Evolutionary conservation across 768 basidiomycete genomes (phyloP), one percentile per base, ranked within the genome.

Genomic region (Podaxis sp.): DNA sequence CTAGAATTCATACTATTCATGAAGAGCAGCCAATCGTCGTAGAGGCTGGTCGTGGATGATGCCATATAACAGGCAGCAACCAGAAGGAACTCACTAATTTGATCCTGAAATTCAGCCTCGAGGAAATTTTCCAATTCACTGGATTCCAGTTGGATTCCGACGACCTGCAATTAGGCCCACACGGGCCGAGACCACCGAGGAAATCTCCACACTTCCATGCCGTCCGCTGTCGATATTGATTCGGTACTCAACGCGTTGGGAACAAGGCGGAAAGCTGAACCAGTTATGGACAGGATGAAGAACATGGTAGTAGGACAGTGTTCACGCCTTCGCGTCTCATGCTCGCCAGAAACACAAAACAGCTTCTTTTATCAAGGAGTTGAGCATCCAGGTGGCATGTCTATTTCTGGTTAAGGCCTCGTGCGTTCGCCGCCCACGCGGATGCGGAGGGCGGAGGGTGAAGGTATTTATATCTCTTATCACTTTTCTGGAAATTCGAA

Each of bases 211-310:
- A 1, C 46, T 3, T 10, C 24, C 26, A 24, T 49, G 44, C 46
- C 46, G 40, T 36, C 57, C 10, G 12, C 20, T 28, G n/a, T 37
- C 56, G 40, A 57, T 28, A 1, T 28, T 8, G 33, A 33, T 2
- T 33, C 38, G 56, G n/a, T 17, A 41, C 11, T 30, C 33, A 50
- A 51, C 15, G 58, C 50, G 48, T n/a, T 51, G 2, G 48, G 10
- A 51, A 51, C 58, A 60, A 59, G 58, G 58, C 37, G 48, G 49
- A 59, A 59, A 52, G 36, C n/a, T 51, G 22, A 24, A 17, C 37
- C 48, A 17, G 3, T 26, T 56, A 41, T 56, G 40, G 24, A 22
- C 30, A 17, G 12, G 26, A 30, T 26, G 20, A 3, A 13, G 15
- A 44, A 28, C 1, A 33, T 17, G 5, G 40, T 5, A n/a, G 44